A percentile compares a stretch with the other conserved stretches of the same genome.
Conservation (phyloP, 176 grass and related monocot species). For the Oryza glaberrima region DNA sequence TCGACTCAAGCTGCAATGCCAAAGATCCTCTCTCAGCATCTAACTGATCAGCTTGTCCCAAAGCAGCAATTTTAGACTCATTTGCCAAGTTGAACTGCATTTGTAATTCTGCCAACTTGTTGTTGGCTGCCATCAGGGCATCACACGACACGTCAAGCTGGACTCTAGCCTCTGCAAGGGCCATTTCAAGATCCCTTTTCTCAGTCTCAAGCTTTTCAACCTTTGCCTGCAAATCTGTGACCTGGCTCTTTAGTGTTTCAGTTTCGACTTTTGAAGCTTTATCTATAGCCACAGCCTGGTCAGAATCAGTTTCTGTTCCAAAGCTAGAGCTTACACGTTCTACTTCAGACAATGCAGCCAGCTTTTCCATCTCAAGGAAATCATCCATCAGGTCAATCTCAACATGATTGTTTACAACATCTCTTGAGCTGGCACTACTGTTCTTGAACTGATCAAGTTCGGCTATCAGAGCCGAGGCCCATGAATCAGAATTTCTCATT, state of each 20-base stretch:
- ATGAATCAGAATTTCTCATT: conserved; percentile 68
- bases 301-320: conserved; percentile 59
- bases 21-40: conserved; percentile 60
- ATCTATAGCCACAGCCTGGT: conserved; percentile 43
- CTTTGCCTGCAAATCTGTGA: conserved; percentile 50
- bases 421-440: conserved; percentile 45
- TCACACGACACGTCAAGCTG: conserved; percentile 58
- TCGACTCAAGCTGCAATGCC: conserved; percentile 56
- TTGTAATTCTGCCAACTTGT: conserved; percentile 70
- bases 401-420: conserved; percentile 51
- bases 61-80: conserved; percentile 53
- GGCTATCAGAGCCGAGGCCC: conserved; percentile 81
- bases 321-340: conserved; percentile 48
- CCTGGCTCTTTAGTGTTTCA: conserved; percentile 45
- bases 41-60: conserved; percentile 48
- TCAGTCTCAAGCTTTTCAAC: conserved; percentile 68
- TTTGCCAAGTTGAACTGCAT: conserved; percentile 59
- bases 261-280: conserved; percentile 46
- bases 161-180: conserved; percentile 60
- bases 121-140: conserved; percentile 51
- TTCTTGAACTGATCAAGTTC: conserved; percentile 88
- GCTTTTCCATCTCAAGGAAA: conserved; percentile 97
- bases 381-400: conserved; percentile 99
- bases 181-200: conserved; percentile 60
- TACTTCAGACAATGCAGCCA: conserved; percentile 67